Evolutionary conservation across 2,329 filamentous ascomycete genomes (phyloP), one percentile per base, ranked within the genome.

Genomic region (Sporothrix brunneoviolacea): DNA sequence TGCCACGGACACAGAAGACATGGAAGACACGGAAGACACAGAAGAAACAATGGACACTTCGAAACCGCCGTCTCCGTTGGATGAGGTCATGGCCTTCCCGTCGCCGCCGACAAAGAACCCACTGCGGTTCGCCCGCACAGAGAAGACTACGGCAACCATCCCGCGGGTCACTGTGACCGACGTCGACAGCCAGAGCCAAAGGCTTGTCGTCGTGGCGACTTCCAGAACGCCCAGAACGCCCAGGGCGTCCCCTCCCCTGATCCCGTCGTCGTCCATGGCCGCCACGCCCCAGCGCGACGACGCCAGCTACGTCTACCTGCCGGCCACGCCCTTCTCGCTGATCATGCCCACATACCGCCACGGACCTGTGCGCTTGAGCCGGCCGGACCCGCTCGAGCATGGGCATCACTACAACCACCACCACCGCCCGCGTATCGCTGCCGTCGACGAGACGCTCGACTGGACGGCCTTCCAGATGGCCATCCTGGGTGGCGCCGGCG

Each of bases 391-490:
- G 5, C 4, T 33, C 3, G 46, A 48, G 5, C 21, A 40, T 4
- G 30, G 22, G 21, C 21, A 7, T 10, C 38, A 28, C 15, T 21
- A 28, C n/a, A 37, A 37, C n/a, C 35, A 42, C 6, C 37, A 16
- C 46, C 44, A 38, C 8, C 38, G 32, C 44, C 33, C 28, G 22
- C 33, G 40, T 39, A 52, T 52, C 18, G 44, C 44, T 9, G 54
- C 58, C 30, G 69, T 66, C 52, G 77, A 79, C 45, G 75, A 76
- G 42, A 72, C 69, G 8, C 63, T 83, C 4, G 79, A 84, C 66
- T 83, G 79, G 79, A 80, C 75, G 6, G 79, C 79, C 4, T 83
- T 82, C 60, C 80, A 84, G 63, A 81, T 82, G 72, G 79, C 80
- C 15, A 81, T 83, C 44, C 65, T 77, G 0, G 79, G 79, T 37